Evolutionary conservation across 345 rosid genomes (phyloP).

Genomic region (Acer yangbiense): DNA sequence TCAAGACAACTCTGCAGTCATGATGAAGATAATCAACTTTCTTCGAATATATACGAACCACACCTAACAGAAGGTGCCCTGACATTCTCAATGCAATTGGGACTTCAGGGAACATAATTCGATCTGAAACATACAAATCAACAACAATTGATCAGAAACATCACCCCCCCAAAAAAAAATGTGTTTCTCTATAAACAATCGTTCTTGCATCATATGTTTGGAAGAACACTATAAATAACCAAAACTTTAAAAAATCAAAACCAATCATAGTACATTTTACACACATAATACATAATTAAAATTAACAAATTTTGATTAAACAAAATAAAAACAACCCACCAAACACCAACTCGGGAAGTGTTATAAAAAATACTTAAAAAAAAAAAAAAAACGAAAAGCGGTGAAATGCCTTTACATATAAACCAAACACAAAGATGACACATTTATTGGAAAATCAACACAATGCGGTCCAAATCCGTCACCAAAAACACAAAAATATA

Average conservation of each 20-base stretch:
- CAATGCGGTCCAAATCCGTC: conserved; percentile 44
- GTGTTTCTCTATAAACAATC: neutral
- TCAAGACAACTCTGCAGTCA: conserved; percentile 53
- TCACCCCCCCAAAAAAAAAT: neutral
- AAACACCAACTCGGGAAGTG: neutral
- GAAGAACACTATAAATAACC: neutral
- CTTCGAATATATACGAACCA: conserved; percentile 87
- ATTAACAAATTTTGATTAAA: no score
- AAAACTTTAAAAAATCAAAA: neutral
- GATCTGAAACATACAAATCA: conserved; percentile 37
- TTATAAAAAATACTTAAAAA: neutral
- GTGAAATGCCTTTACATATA: neutral
- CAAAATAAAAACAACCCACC: neutral
- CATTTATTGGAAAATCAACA: conserved; percentile 24
- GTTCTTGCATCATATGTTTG: neutral
- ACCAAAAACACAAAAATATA: neutral
- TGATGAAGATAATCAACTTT: conserved; percentile 81
- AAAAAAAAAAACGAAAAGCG: neutral
- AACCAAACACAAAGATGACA: neutral
- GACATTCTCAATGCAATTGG: conserved; percentile 88
- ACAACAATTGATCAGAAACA: neutral
- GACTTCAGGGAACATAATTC: conserved; percentile 68
- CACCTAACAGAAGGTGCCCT: conserved; percentile 81
- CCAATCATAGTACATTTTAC: neutral
- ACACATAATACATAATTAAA: no score